Base-by-base conservation (phyloP, 257 asterid genomes). In the Solanum raphanifolium region DNA sequence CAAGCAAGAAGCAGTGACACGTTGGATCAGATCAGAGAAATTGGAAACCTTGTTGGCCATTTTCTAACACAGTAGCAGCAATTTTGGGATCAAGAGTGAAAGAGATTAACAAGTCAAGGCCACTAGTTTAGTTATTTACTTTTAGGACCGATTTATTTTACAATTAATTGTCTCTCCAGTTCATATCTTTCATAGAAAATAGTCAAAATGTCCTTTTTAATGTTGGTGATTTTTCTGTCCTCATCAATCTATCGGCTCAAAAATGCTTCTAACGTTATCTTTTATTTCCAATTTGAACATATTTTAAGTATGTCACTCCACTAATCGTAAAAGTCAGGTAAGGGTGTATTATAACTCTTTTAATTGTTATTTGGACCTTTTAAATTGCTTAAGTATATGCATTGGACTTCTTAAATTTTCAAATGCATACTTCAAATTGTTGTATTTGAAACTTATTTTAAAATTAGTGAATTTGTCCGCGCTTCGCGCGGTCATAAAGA, bases 11-110 rank as follows among this genome's bases (percentile, higher is more conserved):
- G 98, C 95, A 58, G 99, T 96, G 92, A 95, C 98, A 13, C 99
- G 95, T 62, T 97, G 99, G 94, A 97, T 94, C 91, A 96, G 95
- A 94, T 96, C 97, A 90, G 99, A 95, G 94, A 97, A 94, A 83
- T 93, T 97, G 90, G 98, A 94, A 78, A 90, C 95, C 90, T 92
- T 95, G 89, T 68, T 90, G 16, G 95, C 91, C 99, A 97, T 97
- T 90, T 89, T 93, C 90, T 15, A 32, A 73, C 29, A 18, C 27
- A 18, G 46, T 73, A 31, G 46, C 15, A 74, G 36, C 75, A 74
- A 9, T 35, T 74, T 74, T 74, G 48, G 82, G 82, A 74, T 74
- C 29, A 35, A 35, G 38, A 35, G 82, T 74, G 48, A 5, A 35
- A 74, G 10, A 21, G 31, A 27, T 35, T 74, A 16, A 74, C 31